Evolutionary conservation across 108 stramenopile species (phyloP).

Genomic region (Skeletonema grethae): DNA sequence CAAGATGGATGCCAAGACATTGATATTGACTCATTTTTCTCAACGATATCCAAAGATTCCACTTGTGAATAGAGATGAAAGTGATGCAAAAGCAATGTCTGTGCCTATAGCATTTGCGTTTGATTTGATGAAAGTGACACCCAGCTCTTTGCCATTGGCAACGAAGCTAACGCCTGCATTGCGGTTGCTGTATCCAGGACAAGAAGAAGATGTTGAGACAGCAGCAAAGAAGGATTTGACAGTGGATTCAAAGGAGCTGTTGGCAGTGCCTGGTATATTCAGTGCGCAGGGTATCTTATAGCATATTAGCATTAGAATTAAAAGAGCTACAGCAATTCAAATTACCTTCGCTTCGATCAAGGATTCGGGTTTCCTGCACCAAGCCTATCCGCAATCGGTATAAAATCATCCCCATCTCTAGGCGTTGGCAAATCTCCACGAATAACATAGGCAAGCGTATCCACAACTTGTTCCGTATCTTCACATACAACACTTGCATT

Average conservation of each 20-base stretch:
- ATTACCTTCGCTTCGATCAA: too few species aligned
- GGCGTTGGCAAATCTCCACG: constrained; percentile 76
- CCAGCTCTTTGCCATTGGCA: constrained; percentile 46
- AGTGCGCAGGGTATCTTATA: constrained; percentile 39
- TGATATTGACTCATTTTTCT: constrained; percentile 95
- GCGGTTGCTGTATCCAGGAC: constrained; percentile 71
- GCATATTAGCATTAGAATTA: too few species aligned
- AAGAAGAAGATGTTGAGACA: constrained; percentile 7
- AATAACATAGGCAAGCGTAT: constrained; percentile 85
- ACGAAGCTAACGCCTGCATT: constrained; percentile 70
- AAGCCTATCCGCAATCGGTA: constrained; percentile 80
- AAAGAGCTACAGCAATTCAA: too few species aligned
- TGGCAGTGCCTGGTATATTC: constrained; percentile 42
- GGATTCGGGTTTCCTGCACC: constrained; percentile 91
- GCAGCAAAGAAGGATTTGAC: background rate
- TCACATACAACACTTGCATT: constrained; percentile 75
- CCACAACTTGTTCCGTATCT: constrained; percentile 79
- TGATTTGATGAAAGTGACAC: constrained; percentile 77
- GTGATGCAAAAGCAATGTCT: background rate
- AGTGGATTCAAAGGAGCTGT: constrained; percentile 16
- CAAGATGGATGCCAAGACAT: constrained; percentile 77
- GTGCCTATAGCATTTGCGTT: constrained; percentile 71
- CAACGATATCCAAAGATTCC: constrained; percentile 96
- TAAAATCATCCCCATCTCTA: constrained; percentile 65
- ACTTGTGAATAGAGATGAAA: constrained; percentile 33